Percentiles rank a stretch among this genome's conserved stretches.
phyloP scores from a whole-genome alignment of 78 protist genomes.

The Dictyostelium capitatum region DNA sequence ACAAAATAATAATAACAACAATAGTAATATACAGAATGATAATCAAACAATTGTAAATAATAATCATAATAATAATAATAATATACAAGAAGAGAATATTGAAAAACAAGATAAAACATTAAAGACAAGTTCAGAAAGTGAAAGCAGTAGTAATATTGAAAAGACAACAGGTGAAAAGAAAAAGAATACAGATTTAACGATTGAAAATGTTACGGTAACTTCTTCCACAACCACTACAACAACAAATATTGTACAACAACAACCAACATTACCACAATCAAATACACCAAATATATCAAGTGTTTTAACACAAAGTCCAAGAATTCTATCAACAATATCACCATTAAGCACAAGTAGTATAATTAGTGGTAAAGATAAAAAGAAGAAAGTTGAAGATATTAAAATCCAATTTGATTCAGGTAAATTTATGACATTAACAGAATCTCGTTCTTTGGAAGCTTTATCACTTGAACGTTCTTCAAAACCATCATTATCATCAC shows the following conservation, averaged over 20 bases:
- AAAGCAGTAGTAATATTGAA: neutral
- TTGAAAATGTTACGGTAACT: neutral
- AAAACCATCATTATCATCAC: neutral
- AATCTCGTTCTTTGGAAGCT: conserved; percentile 51
- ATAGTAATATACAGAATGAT: neutral
- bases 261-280: neutral
- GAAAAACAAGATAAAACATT: neutral
- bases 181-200: neutral
- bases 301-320: conserved; percentile 37
- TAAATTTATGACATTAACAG: conserved; percentile 30
- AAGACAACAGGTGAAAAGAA: neutral
- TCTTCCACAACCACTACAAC: neutral
- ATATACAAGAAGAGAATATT: neutral
- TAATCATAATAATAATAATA: conserved; percentile 11
- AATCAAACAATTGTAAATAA: neutral
- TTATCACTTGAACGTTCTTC: conserved; percentile 43
- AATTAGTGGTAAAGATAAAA: conserved; percentile 48
- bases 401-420: conserved; percentile 70
- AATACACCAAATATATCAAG: neutral
- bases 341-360: neutral
- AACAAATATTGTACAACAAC: neutral
- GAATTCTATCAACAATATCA: neutral
- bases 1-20: neutral
- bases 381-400: conserved; percentile 72
- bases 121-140: conserved; percentile 2